Base-by-base conservation (phyloP, 176 grass and related monocot genomes). In the Oryza brachyantha region DNA sequence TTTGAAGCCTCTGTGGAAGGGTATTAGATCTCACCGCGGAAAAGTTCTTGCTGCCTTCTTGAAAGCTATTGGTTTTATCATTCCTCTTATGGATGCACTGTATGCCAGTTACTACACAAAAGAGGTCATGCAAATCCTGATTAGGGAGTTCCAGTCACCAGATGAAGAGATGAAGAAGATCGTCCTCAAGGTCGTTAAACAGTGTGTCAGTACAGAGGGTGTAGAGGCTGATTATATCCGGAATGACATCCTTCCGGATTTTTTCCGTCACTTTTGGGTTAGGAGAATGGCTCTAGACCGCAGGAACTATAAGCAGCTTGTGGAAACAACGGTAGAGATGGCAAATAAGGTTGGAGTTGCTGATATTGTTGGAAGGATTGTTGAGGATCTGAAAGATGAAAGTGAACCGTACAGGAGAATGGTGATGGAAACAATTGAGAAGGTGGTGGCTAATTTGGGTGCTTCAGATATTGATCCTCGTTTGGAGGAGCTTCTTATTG, bases 91-190 rank as follows among this genome's bases (percentile, higher is more conserved):
- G 96, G 96, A 99, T 84, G 90, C 92, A 29, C 78, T 99, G 25
- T 95, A 99, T 86, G 92, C 92, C 59, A 95, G 96, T 85, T 99
- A 95, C 85, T 95, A 99, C 79, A 99, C 96, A 16, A 94, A 95
- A 61, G 96, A 93, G 84, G 96, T 99, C 41, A 95, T 99, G 96
- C 77, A 82, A 61, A 84, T 99, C 55, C 83, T 99, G 16, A 99
- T 99, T 67, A 88, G 93, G 63, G 96, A 99, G 68, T 99, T 99
- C 46, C 92, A 99, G 75, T 99, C 96, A 41, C 96, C 96, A 81
- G 96, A 99, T 79, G 90, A 99, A 79, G 96, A 99, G 86, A 99
- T 95, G 92, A 99, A 99, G 67, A 99, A 95, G 84, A 99, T 99
- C 79, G 96, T 99, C 61, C 60, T 99, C 8, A 99, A 99, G 84